Percentiles rank a stretch among this genome's conserved stretches.
These are phyloP conservation scores for Trametes villosa DNA, from an alignment of 768 basidiomycete genomes.

Conservation along the genomic window DNA sequence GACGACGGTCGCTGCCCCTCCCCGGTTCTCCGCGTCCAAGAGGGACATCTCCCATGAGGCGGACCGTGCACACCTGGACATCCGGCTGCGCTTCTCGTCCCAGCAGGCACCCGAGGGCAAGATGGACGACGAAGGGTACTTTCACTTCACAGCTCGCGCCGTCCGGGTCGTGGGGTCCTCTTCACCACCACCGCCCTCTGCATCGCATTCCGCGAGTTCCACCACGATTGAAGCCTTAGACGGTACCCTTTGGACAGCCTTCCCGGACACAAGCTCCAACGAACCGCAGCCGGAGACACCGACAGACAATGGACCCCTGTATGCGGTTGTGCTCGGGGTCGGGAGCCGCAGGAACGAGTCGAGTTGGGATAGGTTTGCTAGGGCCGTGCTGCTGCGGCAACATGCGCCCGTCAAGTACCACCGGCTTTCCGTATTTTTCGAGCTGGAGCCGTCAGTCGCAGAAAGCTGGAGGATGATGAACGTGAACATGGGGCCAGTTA, in stretches of 20 bases:
- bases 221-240: not conserved
- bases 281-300: no score
- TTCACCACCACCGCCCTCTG: not conserved
- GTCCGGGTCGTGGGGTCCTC: not conserved
- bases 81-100: not conserved
- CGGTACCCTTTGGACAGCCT: not conserved
- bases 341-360: not conserved
- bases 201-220: not conserved
- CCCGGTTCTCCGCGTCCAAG: not conserved
- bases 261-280: no score
- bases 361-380: not conserved
- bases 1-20: not conserved
- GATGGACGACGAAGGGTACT: slow-evolving; percentile 7
- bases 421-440: not conserved
- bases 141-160: not conserved
- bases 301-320: not conserved
- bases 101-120: not conserved
- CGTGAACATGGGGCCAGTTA: not conserved
- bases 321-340: not conserved
- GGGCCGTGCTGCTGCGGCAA: not conserved
- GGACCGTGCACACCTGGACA: not conserved
- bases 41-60: not conserved
- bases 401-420: not conserved
- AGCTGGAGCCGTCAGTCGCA: not conserved
- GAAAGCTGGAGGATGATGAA: not conserved